Evolutionary conservation across 106 monocot species (phyloP).

Genomic region (Hemerocallis citrina): DNA sequence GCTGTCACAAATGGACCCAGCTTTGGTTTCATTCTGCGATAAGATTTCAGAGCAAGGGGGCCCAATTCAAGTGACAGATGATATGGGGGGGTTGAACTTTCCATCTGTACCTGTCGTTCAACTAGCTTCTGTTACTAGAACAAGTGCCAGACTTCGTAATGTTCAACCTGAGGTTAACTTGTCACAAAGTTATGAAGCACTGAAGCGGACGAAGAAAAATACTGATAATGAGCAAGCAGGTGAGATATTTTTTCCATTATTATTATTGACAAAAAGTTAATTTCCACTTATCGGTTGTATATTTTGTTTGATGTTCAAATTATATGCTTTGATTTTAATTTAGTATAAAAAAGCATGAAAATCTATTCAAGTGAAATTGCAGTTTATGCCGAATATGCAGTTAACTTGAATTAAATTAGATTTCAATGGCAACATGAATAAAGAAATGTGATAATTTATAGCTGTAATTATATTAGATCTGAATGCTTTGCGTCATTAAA

Average conservation of each 20-base stretch:
- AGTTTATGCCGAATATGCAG: too few species aligned
- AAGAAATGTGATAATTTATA: too few species aligned
- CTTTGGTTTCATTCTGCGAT: constrained; percentile 80
- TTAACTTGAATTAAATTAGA: too few species aligned
- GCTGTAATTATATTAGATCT: too few species aligned
- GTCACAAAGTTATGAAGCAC: constrained; percentile 74
- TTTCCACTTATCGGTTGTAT: neutral
- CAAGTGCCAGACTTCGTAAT: constrained; percentile 84
- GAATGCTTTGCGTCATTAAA: too few species aligned
- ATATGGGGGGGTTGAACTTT: constrained; percentile 26
- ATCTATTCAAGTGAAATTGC: too few species aligned
- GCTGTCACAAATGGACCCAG: constrained; percentile 96
- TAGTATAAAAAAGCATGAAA: too few species aligned
- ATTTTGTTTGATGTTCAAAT: neutral
- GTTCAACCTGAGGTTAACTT: constrained; percentile 82
- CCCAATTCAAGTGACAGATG: constrained; percentile 49
- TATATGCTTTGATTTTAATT: neutral
- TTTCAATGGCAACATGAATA: too few species aligned
- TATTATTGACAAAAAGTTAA: neutral
- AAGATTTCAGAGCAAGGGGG: constrained; percentile 88
- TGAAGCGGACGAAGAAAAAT: constrained; percentile 70
- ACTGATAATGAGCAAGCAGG: constrained; percentile 72
- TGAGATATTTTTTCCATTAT: constrained; percentile 10
- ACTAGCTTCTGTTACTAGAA: constrained; percentile 55
- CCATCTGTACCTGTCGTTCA: constrained; percentile 67